These are phyloP conservation scores for Discostella stelligeroides DNA, from an alignment of 108 stramenopile species.

Conservation along the genomic window DNA sequence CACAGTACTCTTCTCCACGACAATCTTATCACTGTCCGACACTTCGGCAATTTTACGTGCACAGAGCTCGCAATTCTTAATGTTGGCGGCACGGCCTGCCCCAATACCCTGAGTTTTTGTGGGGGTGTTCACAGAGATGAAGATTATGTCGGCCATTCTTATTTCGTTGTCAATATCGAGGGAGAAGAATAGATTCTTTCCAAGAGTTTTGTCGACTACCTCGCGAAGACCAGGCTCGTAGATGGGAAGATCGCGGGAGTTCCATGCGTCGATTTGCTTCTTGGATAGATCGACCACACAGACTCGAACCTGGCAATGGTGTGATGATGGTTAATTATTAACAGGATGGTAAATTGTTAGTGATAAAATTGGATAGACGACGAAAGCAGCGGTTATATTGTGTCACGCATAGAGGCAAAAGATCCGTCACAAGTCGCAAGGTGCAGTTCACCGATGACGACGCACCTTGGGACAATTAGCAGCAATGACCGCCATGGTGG, in stretches of 20 bases:
- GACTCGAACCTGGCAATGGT: constrained; percentile 78
- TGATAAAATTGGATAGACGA: neutral
- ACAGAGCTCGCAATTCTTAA: constrained; percentile 99
- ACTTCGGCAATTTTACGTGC: constrained; percentile 98
- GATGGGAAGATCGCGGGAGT: constrained; percentile 94
- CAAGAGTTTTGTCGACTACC: constrained; percentile 80
- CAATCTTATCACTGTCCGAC: constrained; percentile 89
- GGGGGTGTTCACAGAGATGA: constrained; percentile 99
- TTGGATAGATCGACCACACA: constrained; percentile 95
- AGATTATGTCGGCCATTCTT: constrained; percentile 93
- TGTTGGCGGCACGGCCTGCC: constrained; percentile 99
- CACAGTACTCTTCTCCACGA: constrained; percentile 99
- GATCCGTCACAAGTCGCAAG: neutral
- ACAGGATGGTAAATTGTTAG: neutral
- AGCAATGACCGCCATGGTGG: constrained; percentile 99
- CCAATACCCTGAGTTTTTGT: constrained; percentile 98
- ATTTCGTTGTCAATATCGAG: constrained; percentile 96
- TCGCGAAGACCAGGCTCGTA: constrained; percentile 98
- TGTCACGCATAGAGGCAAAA: neutral
- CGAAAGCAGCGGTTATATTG: neutral
- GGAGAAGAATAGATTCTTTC: constrained; percentile 96
- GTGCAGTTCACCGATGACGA: neutral
- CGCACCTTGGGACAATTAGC: constrained; percentile 92
- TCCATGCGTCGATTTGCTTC: constrained; percentile 97
- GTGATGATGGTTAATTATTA: neutral